Evolutionary conservation across 2,329 filamentous ascomycete species (phyloP), one percentile per base, ranked within the genome.

Genomic region (Colletotrichum tanaceti): DNA sequence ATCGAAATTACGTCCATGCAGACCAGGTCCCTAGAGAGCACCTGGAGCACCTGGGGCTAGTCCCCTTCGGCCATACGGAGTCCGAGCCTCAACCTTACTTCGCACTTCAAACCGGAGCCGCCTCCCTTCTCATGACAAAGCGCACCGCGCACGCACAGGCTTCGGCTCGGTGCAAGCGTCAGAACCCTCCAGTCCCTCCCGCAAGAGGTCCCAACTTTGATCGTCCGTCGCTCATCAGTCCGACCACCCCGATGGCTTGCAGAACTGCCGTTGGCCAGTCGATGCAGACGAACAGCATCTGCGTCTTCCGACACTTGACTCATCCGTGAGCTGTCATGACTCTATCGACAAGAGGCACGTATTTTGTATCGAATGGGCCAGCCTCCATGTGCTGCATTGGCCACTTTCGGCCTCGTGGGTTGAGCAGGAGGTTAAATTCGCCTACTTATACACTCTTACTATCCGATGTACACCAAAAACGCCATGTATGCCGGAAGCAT

Each of bases 71-170:
- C 35, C 39, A 13, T 7, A 47, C 32, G 54, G 47, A 39, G 54
- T 44, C 49, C 65, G 54, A 65, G 62, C 65, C 24, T 54, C 54
- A 35, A 20, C 61, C 10, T 68, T 16, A 22, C 46, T 11, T 14
- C 54, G 35, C n/a, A 55, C 47, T 49, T 65, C 62, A 60, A 59
- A 65, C 49, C 62, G 39, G 44, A 52, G 55, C 53, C 43, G 58
- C 46, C 44, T 9, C 32, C 43, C 18, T 43, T 41, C 43, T 39
- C 41, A 47, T 38, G 49, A 68, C 62, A 61, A 60, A 68, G 65
- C 65, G 62, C 50, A 60, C 50, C 24, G 43, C n/a, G 14, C 43
- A 14, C 54, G 47, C 60, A 65, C 61, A 38, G 38, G 49, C 62
- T 43, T 65, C n/a, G 24, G 35, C 35, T 39, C 35, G 14, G 11